These are phyloP conservation scores for Lathyrus sativus DNA, from an alignment of 306 rosid genomes.

Conservation along the genomic window DNA sequence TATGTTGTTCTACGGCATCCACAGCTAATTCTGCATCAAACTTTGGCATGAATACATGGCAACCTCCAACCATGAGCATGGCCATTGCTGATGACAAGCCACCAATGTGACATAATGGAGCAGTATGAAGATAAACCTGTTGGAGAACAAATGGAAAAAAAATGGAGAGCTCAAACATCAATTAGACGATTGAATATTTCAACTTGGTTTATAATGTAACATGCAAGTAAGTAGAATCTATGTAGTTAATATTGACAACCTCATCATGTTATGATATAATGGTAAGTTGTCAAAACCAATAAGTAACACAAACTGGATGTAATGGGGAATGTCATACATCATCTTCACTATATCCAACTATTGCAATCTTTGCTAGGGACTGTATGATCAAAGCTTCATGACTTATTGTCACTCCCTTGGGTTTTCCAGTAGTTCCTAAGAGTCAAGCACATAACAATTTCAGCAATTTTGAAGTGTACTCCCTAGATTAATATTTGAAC, in stretches of 20 bases:
- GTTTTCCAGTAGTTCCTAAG: constrained; percentile 87
- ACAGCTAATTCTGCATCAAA: constrained; percentile 64
- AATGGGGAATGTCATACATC: constrained; percentile 62
- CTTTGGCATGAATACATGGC: constrained; percentile 80
- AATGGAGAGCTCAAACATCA: constrained; percentile 8
- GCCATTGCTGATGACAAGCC: constrained; percentile 90
- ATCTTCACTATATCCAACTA: constrained; percentile 75
- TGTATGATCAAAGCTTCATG: constrained; percentile 78
- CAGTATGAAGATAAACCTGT: constrained; percentile 85
- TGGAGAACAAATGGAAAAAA: constrained; percentile 22
- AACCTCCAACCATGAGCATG: constrained; percentile 78
- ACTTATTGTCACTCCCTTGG: constrained; percentile 81
- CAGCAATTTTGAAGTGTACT: constrained; percentile 7
- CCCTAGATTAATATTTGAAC: not conserved
- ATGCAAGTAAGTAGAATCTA: not conserved
- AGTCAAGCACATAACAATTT: constrained; percentile 28
- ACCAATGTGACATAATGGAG: constrained; percentile 92
- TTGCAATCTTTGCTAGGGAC: constrained; percentile 76
- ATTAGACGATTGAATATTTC: not conserved
- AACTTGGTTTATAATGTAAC: constrained; percentile 15
- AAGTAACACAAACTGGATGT: constrained; percentile 23
- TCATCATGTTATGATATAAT: constrained; percentile 24
- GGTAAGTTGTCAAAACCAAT: constrained; percentile 21
- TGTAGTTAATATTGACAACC: not conserved
- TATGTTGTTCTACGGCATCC: constrained; percentile 52